Evolutionary conservation across 225 moss, liverwort and hornwort genomes (phyloP).

Genomic region (Bryoerythrophyllum caledonicum): DNA sequence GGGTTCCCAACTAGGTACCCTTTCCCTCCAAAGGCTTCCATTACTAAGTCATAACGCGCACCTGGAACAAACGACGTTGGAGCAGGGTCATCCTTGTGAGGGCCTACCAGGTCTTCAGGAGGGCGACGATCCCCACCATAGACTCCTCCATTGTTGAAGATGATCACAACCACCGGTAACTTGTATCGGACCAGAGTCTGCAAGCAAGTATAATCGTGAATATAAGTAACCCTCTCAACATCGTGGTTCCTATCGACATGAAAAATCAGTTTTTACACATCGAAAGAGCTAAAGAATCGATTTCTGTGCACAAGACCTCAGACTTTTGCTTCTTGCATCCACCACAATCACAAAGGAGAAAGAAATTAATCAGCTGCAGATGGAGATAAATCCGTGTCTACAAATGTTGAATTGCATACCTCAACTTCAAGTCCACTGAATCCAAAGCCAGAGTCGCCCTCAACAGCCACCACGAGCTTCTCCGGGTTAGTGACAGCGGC

Average conservation of each 20-base stretch:
- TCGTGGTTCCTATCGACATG: background rate
- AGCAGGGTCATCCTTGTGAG: conserved; percentile 84
- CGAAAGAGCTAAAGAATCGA: background rate
- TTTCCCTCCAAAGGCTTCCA: conserved; percentile 95
- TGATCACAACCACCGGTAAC: conserved; percentile 85
- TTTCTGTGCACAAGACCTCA: background rate
- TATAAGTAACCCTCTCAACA: background rate
- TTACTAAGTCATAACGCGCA: conserved; percentile 91
- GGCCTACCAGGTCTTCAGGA: conserved; percentile 72
- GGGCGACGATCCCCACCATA: conserved; percentile 95
- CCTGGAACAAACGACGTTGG: conserved; percentile 98
- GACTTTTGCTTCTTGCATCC: background rate
- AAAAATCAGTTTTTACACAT: background rate
- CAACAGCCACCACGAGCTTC: conserved; percentile 89
- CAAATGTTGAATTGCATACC: conserved; percentile 43
- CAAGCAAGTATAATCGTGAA: conserved; percentile 18
- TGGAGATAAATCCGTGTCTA: background rate
- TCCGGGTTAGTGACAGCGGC: conserved; percentile 86
- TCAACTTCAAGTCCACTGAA: conserved; percentile 99
- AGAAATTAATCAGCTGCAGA: background rate
- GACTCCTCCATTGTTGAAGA: conserved; percentile 98
- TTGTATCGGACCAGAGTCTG: conserved; percentile 97
- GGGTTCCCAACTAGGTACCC: conserved; percentile 83
- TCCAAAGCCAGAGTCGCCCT: conserved; percentile 98
- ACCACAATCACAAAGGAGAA: background rate